Base-by-base conservation (phyloP, 768 basidiomycete genomes). In the Mycena venus region DNA sequence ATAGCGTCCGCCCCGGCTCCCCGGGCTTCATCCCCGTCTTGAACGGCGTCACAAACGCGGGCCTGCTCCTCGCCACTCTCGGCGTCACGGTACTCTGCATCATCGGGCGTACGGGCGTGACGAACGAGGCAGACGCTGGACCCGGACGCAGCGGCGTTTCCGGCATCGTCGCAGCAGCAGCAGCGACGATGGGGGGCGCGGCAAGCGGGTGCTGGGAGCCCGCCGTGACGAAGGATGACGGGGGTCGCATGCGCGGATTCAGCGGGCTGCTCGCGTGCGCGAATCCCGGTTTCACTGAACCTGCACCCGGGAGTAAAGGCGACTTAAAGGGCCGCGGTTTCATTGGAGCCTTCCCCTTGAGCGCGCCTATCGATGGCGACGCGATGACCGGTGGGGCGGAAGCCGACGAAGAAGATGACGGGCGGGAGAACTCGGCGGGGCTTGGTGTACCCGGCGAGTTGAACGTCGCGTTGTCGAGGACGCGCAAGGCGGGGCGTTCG, bases 11-110 rank as follows among this genome's bases (percentile, higher is more conserved):
- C 25, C 86, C 87, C 56, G 83, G 81, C 74, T 88, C 85, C 42
- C 84, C 85, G 56, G 89, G 88, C 73, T 83, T 84, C 84, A 88
- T 84, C 31, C 88, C 89, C 7, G 81, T 65, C 77, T 93, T 94
- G 80, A 94, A 93, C 0, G 92, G 92, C 2, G 92, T 93, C 9
- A 88, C 81, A 72, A 93, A 93, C n/a, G 85, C 82, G 38, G 86
- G 82, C 8, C 82, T 81, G 34, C 73, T 80, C 61, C 81, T 81
- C 36, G 53, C 40, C 31, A 38, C 15, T n/a, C 49, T 51, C 9
- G 77, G 29, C 21, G 38, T 51, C 49, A 51, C 49, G 7, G 23
- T 40, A 58, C 27, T 67, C 68, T 67, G 42, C 32, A 36, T 40
- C 38, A 31, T 40, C 17, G 53, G 74, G 51, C 21, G 72, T 29